These are phyloP conservation scores for Aechmea fasciata DNA, from an alignment of 176 grass and related monocot genomes.

Conservation along the genomic window DNA sequence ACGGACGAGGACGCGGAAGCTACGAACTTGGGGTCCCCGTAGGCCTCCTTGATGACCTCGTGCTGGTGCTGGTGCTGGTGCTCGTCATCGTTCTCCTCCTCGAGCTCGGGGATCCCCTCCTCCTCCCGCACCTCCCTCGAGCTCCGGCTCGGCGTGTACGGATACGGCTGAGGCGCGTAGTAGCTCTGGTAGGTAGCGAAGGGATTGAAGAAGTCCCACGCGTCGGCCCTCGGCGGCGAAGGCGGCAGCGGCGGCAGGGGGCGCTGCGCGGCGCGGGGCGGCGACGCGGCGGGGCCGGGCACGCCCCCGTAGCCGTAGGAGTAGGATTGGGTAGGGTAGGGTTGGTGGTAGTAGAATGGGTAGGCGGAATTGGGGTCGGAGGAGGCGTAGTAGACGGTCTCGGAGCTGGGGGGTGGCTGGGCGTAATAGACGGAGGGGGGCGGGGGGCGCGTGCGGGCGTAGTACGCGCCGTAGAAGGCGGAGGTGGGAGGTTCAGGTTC, in stretches of 20 bases:
- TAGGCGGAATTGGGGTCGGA: conserved; percentile 23
- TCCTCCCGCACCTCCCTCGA: conserved; percentile 85
- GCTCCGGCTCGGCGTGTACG: conserved; percentile 68
- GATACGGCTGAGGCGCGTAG: conserved; percentile 22
- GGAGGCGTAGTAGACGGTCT: conserved; percentile 31
- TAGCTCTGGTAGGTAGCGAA: conserved; percentile 53
- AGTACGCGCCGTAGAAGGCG: conserved; percentile 25
- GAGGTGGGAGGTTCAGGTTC: neutral
- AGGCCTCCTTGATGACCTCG: conserved; percentile 37
- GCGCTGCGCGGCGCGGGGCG: conserved; percentile 1
- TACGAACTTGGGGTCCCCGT: conserved; percentile 10
- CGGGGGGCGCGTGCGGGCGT: conserved; percentile 51
- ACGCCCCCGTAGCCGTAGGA: conserved; percentile 16
- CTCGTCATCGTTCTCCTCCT: conserved; percentile 35
- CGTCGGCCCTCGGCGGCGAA: conserved; percentile 51
- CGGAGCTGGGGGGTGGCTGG: conserved; percentile 27
- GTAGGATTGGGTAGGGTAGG: conserved; percentile 14
- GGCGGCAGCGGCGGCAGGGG: conserved; percentile 25
- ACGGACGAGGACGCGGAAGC: conserved; percentile 8
- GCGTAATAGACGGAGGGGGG: conserved; percentile 39
- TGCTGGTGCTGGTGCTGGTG: conserved; percentile 10
- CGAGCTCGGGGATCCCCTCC: conserved; percentile 92
- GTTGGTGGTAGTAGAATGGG: neutral
- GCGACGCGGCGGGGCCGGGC: neutral
- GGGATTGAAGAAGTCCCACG: conserved; percentile 85